Base-by-base conservation (phyloP, 78 protist species). In the Dictyostelium brefeldianum region DNA sequence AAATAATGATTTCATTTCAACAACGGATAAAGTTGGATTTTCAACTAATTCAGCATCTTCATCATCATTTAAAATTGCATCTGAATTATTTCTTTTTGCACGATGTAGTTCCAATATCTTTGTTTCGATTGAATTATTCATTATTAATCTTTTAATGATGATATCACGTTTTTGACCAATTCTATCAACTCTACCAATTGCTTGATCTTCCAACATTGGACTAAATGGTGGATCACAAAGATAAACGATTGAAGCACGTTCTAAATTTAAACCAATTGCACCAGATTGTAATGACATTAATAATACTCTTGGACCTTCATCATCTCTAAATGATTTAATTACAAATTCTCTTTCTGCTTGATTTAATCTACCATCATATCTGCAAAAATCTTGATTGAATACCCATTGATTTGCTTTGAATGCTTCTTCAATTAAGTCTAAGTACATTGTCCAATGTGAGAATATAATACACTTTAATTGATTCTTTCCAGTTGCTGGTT, bases 211-310 rank as follows among this genome's bases (percentile, higher is more conserved):
- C 10, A 91, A 36, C 17, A 92, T 59, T 18, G 83, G 73, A 5
- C 25, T 95, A 94, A 80, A 69, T 97, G 98, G 96, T 12, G 96
- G 96, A 67, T 98, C 99, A 73, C 96, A 22, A 20, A 94, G 1
- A 41, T 90, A 62, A 9, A 98, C 98, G 0, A 87, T 82, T 46
- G 78, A 56, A n/a, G 99, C 99, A 4, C 64, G 89, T 3, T 96
- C 92, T 29, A 98, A 97, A 90, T 98, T 98, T 47, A 98, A 95
- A 15, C 99, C 99, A 31, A 97, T 94, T 15, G 98, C 98, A 10
- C 99, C 99, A 5, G 97, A 97, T 65, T 48, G 25, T 10, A 97
- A 7, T 7, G 97, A 84, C 12, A 96, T 12, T 29, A 97, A 57
- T 4, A 96, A 17, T 47, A 83, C 65, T 29, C 17, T 64, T 15